Evolutionary conservation across 139 green algal genomes (phyloP), one percentile per base, ranked within the genome.

Genomic region (Tetraselmis chui): DNA sequence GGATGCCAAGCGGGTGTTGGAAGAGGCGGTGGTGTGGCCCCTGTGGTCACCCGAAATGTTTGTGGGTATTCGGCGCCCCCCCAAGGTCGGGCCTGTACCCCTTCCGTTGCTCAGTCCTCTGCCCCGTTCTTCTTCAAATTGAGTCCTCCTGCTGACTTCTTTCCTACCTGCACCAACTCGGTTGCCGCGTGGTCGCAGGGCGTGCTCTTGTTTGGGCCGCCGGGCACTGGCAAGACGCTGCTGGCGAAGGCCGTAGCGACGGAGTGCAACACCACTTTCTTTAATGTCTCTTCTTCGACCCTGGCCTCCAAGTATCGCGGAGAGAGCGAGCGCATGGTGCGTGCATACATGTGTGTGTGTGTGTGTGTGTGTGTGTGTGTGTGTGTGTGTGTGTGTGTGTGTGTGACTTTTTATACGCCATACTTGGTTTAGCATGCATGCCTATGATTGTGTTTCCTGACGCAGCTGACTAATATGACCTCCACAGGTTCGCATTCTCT

Each of bases 191-290:
- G n/a, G n/a, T n/a, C n/a, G n/a, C 82, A 96, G 92, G 95, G 95
- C 1, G 95, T 98, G 59, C 89, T 98, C 82, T 90, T 98, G 85
- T 98, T 98, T 88, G 95, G 95, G 0, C 95, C 95, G 2, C 95
- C 95, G 0, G 95, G 95, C 26, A 97, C 92, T n/a, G 93, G 91
- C 28, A 97, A 98, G 87, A 98, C 95, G 1, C 93, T 98, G 92
- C 88, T 98, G 32, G 95, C 95, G 30, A 97, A 97, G 86, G 93
- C 90, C 1, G 88, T 92, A 29, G 45, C 45, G 18, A 97, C 94
- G 0, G 94, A 97, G 86, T 95, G 91, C 75, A 85, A 86, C 31
- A 97, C 93, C 76, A 95, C 94, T n/a, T 98, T 98, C 88, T 98
- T 98, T 89, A 98, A 94, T 67, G 45, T 67, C 11, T 67, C 45